phyloP scores from a whole-genome alignment of 306 rosid genomes.

The Bauhinia variegata region DNA sequence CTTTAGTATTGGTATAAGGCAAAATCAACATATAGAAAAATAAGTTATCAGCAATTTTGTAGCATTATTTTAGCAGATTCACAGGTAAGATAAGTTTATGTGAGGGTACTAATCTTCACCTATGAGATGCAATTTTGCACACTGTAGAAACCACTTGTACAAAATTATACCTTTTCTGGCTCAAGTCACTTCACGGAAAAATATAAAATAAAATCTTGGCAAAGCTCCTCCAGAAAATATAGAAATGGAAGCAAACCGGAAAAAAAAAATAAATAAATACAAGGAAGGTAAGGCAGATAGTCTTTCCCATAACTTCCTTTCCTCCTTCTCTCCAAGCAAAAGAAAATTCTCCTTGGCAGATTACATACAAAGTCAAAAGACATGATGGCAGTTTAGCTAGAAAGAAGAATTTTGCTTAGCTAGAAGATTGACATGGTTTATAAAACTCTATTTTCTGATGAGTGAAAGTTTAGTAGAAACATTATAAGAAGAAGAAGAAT shows the following conservation, averaged over 20 bases:
- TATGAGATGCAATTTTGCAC: background rate
- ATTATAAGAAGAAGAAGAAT: background rate
- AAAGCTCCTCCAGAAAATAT: background rate
- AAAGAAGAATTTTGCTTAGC: slow-evolving; percentile 11
- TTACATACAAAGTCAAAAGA: slow-evolving; percentile 9
- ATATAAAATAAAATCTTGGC: background rate
- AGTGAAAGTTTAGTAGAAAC: background rate
- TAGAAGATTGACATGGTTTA: slow-evolving; percentile 15
- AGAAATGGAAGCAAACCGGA: background rate
- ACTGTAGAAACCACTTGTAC: background rate
- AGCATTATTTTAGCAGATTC: background rate
- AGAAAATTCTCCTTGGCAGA: too few species aligned
- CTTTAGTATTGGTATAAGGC: too few species aligned
- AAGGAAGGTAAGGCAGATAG: background rate
- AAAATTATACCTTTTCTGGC: background rate
- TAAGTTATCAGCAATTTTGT: background rate
- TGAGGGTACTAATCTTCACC: background rate
- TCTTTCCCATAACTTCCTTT: background rate
- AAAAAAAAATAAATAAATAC: slow-evolving; percentile 22
- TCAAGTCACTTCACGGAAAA: background rate
- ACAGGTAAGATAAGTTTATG: background rate
- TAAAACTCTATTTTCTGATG: slow-evolving; percentile 7
- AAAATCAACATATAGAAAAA: background rate
- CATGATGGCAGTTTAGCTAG: slow-evolving; percentile 23
- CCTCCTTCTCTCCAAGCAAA: background rate